Evolutionary conservation across 768 basidiomycete genomes (phyloP).

Genomic region (Dioszegia crocea): DNA sequence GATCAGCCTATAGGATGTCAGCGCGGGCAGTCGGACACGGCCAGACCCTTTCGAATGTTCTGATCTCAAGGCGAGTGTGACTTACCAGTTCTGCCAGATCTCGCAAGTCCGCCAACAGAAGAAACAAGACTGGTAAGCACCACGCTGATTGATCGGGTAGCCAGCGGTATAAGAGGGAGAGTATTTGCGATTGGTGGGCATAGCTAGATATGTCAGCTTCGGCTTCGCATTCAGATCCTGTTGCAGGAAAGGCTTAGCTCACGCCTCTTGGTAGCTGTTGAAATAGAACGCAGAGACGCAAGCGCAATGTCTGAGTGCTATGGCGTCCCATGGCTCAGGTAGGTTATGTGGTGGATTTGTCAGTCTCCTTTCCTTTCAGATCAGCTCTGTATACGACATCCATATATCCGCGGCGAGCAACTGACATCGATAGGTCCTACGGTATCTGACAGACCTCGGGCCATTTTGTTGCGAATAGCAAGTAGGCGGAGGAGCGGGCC

Average conservation of each 20-base stretch:
- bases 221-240: neutral
- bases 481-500: conserved; percentile 25
- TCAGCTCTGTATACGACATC: neutral
- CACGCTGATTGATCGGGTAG: conserved; percentile 78
- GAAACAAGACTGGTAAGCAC: conserved; percentile 78
- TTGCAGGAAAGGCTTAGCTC: conserved; percentile 10
- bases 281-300: conserved; percentile 31
- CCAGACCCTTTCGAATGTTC: too few relatives aligned
- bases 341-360: conserved; percentile 33
- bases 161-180: conserved; percentile 69
- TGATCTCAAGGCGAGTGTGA: too few relatives aligned
- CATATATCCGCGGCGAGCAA: neutral
- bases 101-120: conserved; percentile 71
- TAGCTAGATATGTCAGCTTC: conserved; percentile 23
- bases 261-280: conserved; percentile 35
- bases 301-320: conserved; percentile 41
- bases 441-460: conserved; percentile 35
- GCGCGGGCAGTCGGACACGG: too few relatives aligned
- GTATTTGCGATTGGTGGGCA: conserved; percentile 29
- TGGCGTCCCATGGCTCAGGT: conserved; percentile 42
- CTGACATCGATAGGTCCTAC: conserved; percentile 39
- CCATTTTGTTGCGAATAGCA: conserved; percentile 32
- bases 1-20: conserved; percentile 45
- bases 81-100: conserved; percentile 79
- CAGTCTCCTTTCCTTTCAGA: conserved; percentile 27